These are phyloP conservation scores for Sordariomycetes sp. DNA, from an alignment of 2,329 filamentous ascomycete species.

Conservation along the genomic window DNA sequence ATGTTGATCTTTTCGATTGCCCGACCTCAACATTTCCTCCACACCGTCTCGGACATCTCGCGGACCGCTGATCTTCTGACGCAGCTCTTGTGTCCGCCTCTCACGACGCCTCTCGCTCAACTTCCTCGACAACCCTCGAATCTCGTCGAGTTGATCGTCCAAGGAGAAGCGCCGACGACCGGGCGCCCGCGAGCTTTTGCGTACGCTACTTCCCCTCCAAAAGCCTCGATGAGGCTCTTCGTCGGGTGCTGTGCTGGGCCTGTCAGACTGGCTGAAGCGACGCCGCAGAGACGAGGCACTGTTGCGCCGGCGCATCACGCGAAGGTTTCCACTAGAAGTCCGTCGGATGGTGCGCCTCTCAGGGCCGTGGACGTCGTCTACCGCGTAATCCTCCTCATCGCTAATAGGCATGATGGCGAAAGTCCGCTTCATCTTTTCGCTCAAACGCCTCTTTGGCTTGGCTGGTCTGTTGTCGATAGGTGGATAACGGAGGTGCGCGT, in stretches of 20 bases:
- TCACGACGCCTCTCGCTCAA: constrained; percentile 50
- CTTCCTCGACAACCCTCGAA: constrained; percentile 43
- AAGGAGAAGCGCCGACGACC: constrained; percentile 25
- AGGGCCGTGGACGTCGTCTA: constrained; percentile 23
- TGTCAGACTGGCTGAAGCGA: constrained; percentile 12
- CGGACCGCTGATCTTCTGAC: constrained; percentile 51
- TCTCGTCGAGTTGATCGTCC: constrained; percentile 39
- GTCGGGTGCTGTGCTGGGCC: constrained; percentile 24
- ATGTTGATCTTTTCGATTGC: constrained; percentile 7
- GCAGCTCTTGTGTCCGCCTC: constrained; percentile 48
- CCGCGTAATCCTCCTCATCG: constrained; percentile 23
- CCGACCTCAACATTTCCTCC: constrained; percentile 43
- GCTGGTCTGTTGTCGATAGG: constrained; percentile 37
- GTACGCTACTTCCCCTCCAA: constrained; percentile 20
- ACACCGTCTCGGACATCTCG: constrained; percentile 49
- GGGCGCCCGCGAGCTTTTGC: constrained; percentile 13
- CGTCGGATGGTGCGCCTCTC: constrained; percentile 50
- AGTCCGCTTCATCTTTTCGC: constrained; percentile 44
- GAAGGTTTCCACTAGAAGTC: constrained; percentile 49
- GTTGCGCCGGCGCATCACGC: constrained; percentile 45
- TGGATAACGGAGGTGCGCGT: constrained; percentile 35
- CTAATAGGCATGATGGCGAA: constrained; percentile 51
- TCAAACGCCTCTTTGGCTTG: constrained; percentile 37
- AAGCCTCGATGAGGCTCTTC: constrained; percentile 14
- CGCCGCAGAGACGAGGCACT: constrained; percentile 33